Percentiles rank a stretch among this genome's conserved stretches.
These are phyloP conservation scores for carrot (Daucus carota) DNA, from an alignment of 129 eudicot genomes.

Conservation along the genomic window DH1_v3.0 NC_030381.2:36336001-36336500, in stretches of 20 bases:
- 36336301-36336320: slow-evolving; percentile 69
- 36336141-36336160: slow-evolving; percentile 62
- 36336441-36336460: slow-evolving; percentile 49
- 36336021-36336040: slow-evolving; percentile 41
- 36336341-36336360: slow-evolving; percentile 42
- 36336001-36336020: slow-evolving; percentile 64
- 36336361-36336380: slow-evolving; percentile 56
- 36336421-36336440: slow-evolving; percentile 49
- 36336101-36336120: slow-evolving; percentile 33
- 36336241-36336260: slow-evolving; percentile 56
- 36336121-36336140: slow-evolving; percentile 53
- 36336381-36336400: slow-evolving; percentile 73
- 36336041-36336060: slow-evolving; percentile 31
- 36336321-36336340: slow-evolving; percentile 45
- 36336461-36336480: slow-evolving; percentile 60
- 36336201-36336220: slow-evolving; percentile 51
- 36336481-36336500: slow-evolving; percentile 63
- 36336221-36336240: slow-evolving; percentile 49
- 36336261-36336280: slow-evolving; percentile 58
- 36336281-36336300: slow-evolving; percentile 57
- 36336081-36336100: slow-evolving; percentile 34
- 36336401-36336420: slow-evolving; percentile 74
- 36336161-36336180: slow-evolving; percentile 50
- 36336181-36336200: slow-evolving; percentile 61
- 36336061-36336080: slow-evolving; percentile 18